phyloP scores from a whole-genome alignment of 352 stramenopile species.

The Pythium periplocum region DNA sequence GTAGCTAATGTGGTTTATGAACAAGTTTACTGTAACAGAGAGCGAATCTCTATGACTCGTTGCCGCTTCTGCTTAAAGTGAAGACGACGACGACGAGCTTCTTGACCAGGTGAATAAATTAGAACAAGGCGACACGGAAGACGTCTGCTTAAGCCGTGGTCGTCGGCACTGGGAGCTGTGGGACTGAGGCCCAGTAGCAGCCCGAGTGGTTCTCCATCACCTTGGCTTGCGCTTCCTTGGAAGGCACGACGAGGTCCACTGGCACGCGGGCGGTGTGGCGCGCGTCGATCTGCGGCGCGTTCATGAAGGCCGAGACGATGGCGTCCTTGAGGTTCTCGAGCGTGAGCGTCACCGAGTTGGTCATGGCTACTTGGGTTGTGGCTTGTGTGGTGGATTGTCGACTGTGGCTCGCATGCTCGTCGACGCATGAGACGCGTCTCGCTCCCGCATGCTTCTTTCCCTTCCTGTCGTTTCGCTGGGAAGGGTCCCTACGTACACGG shows the following conservation, averaged over 20 bases:
- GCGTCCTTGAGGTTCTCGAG: constrained; percentile 48
- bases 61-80: background rate
- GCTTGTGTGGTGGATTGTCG: background rate
- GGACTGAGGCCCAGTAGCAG: constrained; percentile 45
- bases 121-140: too few species aligned
- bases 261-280: constrained; percentile 56
- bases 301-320: constrained; percentile 70
- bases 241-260: constrained; percentile 49
- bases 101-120: too few species aligned
- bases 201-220: constrained; percentile 53
- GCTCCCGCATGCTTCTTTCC: too few species aligned
- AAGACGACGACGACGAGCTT: background rate
- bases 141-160: too few species aligned
- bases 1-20: too few species aligned
- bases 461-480: too few species aligned
- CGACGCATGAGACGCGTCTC: background rate
- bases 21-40: too few species aligned
- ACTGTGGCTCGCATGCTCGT: too few species aligned
- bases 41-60: background rate
- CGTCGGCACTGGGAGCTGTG: constrained; percentile 31
- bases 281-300: constrained; percentile 64
- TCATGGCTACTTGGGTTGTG: background rate
- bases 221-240: constrained; percentile 31
- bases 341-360: constrained; percentile 17
- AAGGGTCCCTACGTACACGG: too few species aligned